Percentiles rank a stretch among this genome's conserved stretches.
phyloP scores from a whole-genome alignment of 352 stramenopile species.

The Peronospora farinosa region DNA sequence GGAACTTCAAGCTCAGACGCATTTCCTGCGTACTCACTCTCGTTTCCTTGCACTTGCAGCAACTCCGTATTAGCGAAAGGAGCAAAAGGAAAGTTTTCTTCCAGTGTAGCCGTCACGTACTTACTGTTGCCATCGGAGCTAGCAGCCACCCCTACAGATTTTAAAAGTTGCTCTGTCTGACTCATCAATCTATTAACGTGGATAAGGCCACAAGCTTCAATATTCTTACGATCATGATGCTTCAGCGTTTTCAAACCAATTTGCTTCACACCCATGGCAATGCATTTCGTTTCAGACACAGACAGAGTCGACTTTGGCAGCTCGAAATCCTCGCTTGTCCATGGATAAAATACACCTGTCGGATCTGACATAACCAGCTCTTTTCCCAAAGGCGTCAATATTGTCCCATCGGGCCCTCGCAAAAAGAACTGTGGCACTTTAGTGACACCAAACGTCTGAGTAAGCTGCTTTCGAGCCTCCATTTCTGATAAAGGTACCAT shows the following conservation, averaged over 20 bases:
- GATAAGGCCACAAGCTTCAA: slow-evolving; percentile 32
- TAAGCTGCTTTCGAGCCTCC: slow-evolving; percentile 58
- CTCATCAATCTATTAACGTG: slow-evolving; percentile 53
- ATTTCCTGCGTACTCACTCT: slow-evolving; percentile 75
- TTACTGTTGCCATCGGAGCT: slow-evolving; percentile 17
- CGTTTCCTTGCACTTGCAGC: slow-evolving; percentile 43
- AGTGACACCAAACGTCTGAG: slow-evolving; percentile 55
- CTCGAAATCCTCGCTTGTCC: slow-evolving; percentile 43
- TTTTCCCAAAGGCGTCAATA: slow-evolving; percentile 67
- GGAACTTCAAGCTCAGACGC: slow-evolving; percentile 57
- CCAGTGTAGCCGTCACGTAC: slow-evolving; percentile 25
- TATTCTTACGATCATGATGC: slow-evolving; percentile 40
- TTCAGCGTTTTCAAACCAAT: slow-evolving; percentile 67
- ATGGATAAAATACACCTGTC: slow-evolving; percentile 57
- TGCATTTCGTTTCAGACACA: slow-evolving; percentile 53
- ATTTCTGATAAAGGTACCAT: slow-evolving; percentile 73
- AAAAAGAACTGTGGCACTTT: slow-evolving; percentile 62
- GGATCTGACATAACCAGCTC: slow-evolving; percentile 63
- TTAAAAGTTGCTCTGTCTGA: slow-evolving; percentile 41
- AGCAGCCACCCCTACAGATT: slow-evolving; percentile 23
- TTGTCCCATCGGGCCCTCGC: slow-evolving; percentile 38
- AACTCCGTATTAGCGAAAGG: slow-evolving; percentile 57
- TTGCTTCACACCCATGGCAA: slow-evolving; percentile 66
- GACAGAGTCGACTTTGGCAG: slow-evolving; percentile 47
- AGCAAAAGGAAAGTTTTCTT: slow-evolving; percentile 38